phyloP scores from a whole-genome alignment of 2,329 filamentous ascomycete species.

The Exophiala aquamarina region DNA sequence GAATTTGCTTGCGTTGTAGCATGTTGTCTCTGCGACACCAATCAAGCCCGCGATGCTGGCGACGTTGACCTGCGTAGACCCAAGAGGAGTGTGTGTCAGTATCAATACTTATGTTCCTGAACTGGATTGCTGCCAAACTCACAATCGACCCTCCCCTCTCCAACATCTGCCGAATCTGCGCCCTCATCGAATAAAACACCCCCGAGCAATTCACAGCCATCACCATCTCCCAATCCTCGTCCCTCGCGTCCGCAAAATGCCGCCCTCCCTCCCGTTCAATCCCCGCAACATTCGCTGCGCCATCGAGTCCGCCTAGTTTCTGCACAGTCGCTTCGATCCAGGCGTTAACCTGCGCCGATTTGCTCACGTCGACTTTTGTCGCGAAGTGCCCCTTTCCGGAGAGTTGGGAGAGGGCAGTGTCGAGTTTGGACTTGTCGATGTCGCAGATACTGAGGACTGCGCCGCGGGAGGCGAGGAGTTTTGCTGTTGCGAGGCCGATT shows the following conservation, averaged over 20 bases:
- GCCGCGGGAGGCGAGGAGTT: constrained; percentile 4
- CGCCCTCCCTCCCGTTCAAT: constrained; percentile 5
- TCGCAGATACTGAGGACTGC: constrained; percentile 7
- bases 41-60: constrained; percentile 28
- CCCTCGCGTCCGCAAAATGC: constrained; percentile 31
- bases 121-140: neutral
- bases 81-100: too few relatives aligned
- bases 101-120: neutral
- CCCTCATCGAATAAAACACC: constrained; percentile 52
- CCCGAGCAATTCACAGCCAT: constrained; percentile 49
- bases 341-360: constrained; percentile 6
- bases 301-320: constrained; percentile 14
- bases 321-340: constrained; percentile 18
- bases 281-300: constrained; percentile 21
- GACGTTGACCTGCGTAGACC: too few relatives aligned
- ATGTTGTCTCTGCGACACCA: constrained; percentile 36
- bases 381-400: constrained; percentile 3
- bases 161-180: constrained; percentile 48
- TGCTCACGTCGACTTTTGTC: constrained; percentile 17
- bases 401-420: neutral
- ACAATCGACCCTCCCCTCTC: constrained; percentile 4
- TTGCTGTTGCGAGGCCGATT: constrained; percentile 8
- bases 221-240: constrained; percentile 44
- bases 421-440: constrained; percentile 3
- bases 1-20: constrained; percentile 45